Percentiles rank a stretch among this genome's conserved stretches.
Conservation (phyloP, 345 rosid species). For the Diplotaxis tenuifolia region DNA sequence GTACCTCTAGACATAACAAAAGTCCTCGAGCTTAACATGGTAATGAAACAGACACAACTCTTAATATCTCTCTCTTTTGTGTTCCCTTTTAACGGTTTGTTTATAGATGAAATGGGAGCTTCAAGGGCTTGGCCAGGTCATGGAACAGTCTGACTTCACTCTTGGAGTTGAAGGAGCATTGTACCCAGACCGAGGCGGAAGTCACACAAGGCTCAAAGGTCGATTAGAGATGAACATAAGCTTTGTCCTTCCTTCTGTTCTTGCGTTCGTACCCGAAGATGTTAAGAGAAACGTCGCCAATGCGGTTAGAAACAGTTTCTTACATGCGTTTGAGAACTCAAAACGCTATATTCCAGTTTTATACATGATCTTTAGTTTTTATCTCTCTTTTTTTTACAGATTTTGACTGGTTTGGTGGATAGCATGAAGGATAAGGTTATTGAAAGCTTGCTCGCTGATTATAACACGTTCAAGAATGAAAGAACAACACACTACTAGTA, state of each 20-base stretch:
- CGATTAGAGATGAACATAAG: conserved; percentile 65
- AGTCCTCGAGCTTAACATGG: conserved; percentile 78
- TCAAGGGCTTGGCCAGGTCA: conserved; percentile 57
- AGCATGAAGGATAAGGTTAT: conserved; percentile 82
- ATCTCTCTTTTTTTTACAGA: conserved; percentile 52
- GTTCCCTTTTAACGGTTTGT: background rate
- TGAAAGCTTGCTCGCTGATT: conserved; percentile 76
- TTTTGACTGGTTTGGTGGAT: conserved; percentile 59
- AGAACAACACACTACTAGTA: conserved; percentile 19
- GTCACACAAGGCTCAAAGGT: conserved; percentile 67
- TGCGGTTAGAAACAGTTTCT: conserved; percentile 1
- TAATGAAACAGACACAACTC: conserved; percentile 5
- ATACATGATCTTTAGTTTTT: background rate
- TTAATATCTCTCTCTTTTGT: background rate
- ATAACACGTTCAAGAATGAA: conserved; percentile 61
- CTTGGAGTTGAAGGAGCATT: conserved; percentile 65
- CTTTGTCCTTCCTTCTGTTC: conserved; percentile 71
- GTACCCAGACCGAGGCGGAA: conserved; percentile 56
- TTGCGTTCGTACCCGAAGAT: conserved; percentile 65
- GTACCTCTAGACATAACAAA: conserved; percentile 55
- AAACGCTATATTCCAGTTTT: background rate
- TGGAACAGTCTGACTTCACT: conserved; percentile 61
- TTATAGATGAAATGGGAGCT: conserved; percentile 83
- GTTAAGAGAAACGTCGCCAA: conserved; percentile 58
- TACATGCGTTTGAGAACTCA: background rate